These are phyloP conservation scores for Isochrysis galbana DNA, from an alignment of 78 protist genomes.

Conservation along the genomic window DNA sequence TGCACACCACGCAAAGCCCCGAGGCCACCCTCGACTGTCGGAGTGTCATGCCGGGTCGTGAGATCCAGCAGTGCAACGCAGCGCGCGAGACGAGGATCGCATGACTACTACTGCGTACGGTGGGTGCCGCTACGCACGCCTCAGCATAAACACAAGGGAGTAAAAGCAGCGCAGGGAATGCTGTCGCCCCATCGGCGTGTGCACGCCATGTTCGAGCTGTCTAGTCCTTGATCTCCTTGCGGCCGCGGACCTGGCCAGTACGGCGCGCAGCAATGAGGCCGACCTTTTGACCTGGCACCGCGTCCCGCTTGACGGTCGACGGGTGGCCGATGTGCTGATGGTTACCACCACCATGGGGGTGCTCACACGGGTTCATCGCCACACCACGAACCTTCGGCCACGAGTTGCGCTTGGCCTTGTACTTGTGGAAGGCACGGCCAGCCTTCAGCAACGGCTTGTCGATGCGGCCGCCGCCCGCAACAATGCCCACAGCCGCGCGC, in stretches of 20 bases:
- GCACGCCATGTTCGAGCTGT: too few relatives aligned
- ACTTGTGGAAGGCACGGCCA: constrained; percentile 93
- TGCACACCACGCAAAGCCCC: too few relatives aligned
- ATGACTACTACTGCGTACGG: too few relatives aligned
- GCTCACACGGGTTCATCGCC: constrained; percentile 97
- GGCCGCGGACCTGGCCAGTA: constrained; percentile 79
- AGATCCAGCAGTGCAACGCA: too few relatives aligned
- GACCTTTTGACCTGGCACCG: constrained; percentile 96
- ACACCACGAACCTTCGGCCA: constrained; percentile 99
- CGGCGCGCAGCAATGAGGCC: constrained; percentile 99
- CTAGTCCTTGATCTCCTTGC: background rate
- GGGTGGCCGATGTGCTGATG: constrained; percentile 99
- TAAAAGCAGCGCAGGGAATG: too few relatives aligned
- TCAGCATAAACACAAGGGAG: too few relatives aligned
- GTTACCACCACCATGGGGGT: constrained; percentile 99
- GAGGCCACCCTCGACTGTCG: too few relatives aligned
- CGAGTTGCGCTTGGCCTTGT: constrained; percentile 95
- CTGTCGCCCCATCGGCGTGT: too few relatives aligned
- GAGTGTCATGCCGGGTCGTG: too few relatives aligned
- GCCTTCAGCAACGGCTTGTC: constrained; percentile 99
- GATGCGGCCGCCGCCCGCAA: constrained; percentile 99
- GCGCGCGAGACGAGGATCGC: too few relatives aligned
- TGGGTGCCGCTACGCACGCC: too few relatives aligned
- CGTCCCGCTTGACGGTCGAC: constrained; percentile 84
- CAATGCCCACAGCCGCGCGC: constrained; percentile 98